Percentiles rank a stretch among this genome's conserved stretches.
phyloP scores from a whole-genome alignment of 352 stramenopile genomes.

The Phytophthora quininea region DNA sequence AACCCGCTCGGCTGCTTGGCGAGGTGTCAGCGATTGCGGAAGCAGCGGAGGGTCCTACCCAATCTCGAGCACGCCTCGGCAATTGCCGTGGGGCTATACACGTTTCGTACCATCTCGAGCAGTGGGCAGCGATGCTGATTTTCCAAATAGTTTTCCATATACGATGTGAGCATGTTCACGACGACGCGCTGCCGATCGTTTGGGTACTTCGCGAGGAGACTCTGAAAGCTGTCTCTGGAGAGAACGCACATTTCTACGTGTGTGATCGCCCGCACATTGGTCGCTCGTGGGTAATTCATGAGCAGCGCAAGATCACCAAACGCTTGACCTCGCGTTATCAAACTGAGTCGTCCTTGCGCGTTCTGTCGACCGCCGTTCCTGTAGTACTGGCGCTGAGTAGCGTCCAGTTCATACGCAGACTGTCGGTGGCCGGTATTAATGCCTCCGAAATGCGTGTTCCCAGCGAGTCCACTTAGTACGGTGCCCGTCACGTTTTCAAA shows the following conservation, averaged over 20 bases:
- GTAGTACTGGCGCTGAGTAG: slow-evolving; percentile 20
- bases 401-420: slow-evolving; percentile 28
- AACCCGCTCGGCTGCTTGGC: slow-evolving; percentile 26
- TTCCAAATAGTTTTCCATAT: slow-evolving; percentile 36
- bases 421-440: slow-evolving; percentile 15
- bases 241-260: slow-evolving; percentile 66
- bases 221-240: slow-evolving; percentile 42
- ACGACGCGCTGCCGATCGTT: slow-evolving; percentile 35
- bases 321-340: slow-evolving; percentile 33
- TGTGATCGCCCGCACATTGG: slow-evolving; percentile 45
- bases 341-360: slow-evolving; percentile 6
- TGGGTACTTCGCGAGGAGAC: slow-evolving; percentile 39
- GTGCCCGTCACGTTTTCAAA: slow-evolving; percentile 36
- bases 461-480: slow-evolving; percentile 6
- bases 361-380: slow-evolving; percentile 2
- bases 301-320: slow-evolving; percentile 63
- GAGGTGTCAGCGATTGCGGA: slow-evolving; percentile 12
- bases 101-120: slow-evolving; percentile 28
- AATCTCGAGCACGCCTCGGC: slow-evolving; percentile 16
- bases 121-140: slow-evolving; percentile 26
- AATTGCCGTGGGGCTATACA: slow-evolving; percentile 29
- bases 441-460: background rate
- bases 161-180: slow-evolving; percentile 33
- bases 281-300: slow-evolving; percentile 54
- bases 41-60: slow-evolving; percentile 3